These are phyloP conservation scores for Chlorella sp. DNA, from an alignment of 139 green algal species.

Conservation along the genomic window DNA sequence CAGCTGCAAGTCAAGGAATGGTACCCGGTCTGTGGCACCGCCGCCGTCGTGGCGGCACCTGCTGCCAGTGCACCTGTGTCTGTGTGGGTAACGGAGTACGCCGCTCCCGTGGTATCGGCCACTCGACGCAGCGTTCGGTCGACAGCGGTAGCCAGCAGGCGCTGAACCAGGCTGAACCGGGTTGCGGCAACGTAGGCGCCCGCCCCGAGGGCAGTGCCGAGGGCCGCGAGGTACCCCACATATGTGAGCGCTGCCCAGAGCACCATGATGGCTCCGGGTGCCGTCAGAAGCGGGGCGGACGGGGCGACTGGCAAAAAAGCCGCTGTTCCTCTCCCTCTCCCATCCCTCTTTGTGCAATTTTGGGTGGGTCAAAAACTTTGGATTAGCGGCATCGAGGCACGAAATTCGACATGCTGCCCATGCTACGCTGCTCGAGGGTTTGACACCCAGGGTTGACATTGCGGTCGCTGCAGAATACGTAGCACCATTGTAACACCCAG, in stretches of 20 bases:
- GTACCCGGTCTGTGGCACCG: not conserved
- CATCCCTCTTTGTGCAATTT: too few relatives aligned
- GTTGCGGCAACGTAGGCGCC: conserved; percentile 30
- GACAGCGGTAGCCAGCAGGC: conserved; percentile 32
- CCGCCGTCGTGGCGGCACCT: not conserved
- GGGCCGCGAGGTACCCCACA: not conserved
- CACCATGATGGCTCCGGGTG: not conserved
- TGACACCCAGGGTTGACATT: too few relatives aligned
- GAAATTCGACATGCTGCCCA: too few relatives aligned
- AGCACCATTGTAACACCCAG: too few relatives aligned
- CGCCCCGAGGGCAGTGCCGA: not conserved
- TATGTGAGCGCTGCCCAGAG: conserved; percentile 21
- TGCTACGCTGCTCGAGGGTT: too few relatives aligned
- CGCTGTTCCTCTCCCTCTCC: too few relatives aligned
- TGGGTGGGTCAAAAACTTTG: too few relatives aligned
- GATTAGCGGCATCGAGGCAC: too few relatives aligned
- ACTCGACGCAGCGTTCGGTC: conserved; percentile 22
- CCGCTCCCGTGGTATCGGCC: not conserved
- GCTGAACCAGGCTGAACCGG: conserved; percentile 42
- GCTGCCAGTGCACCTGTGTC: conserved; percentile 30
- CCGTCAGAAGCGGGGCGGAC: too few relatives aligned
- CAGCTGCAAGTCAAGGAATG: not conserved
- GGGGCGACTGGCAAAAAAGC: too few relatives aligned
- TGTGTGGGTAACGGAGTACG: conserved; percentile 37
- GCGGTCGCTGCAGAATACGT: too few relatives aligned